Base-by-base conservation (phyloP, 768 basidiomycete genomes). In the Mrakia frigida region DNA sequence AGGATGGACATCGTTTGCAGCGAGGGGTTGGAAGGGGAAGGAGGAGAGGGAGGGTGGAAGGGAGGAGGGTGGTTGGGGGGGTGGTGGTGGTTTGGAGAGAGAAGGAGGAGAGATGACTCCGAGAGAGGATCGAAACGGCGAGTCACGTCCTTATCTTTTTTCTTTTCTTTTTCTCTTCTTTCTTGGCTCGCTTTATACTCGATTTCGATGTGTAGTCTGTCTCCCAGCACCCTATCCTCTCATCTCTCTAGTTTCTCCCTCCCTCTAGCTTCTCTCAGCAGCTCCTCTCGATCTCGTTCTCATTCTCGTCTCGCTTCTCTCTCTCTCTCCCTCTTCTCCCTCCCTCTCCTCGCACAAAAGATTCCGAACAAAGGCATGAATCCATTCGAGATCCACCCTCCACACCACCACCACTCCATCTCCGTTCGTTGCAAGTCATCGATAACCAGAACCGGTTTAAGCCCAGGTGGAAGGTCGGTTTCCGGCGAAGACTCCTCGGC, bases 391-490 rank as follows among this genome's bases (percentile, higher is more conserved):
- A 56, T 25, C 56, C 56, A 56, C 56, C 25, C 56, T 56, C 56
- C 16, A 41, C 5, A 41, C 46, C 46, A 50, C 46, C 21, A 41
- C 46, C 46, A 50, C 46, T 14, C 13, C 46, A 9, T 50, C 46
- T 18, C 16, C 43, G 43, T 53, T 56, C 56, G 56, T 56, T 56
- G 56, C 56, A 28, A 28, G 56, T 56, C 56, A 25, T 56, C 56
- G 25, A 2, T 2, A 28, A 25, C n/a, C 33, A 65, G n/a, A 11
- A 33, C 18, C n/a, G n/a, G 65, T 52, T 78, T 78, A 78, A 56
- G 77, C 77, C 77, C 77, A 78, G 71, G 77, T 78, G 69, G 77
- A 59, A n/a, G 77, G 77, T 60, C 77, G 72, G 73, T 78, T 78
- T 73, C 73, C 77, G 73, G 77, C 77, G 69, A 78, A 78, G 77